Evolutionary conservation across 768 basidiomycete genomes (phyloP).

Genomic region (Mycena crocata): DNA sequence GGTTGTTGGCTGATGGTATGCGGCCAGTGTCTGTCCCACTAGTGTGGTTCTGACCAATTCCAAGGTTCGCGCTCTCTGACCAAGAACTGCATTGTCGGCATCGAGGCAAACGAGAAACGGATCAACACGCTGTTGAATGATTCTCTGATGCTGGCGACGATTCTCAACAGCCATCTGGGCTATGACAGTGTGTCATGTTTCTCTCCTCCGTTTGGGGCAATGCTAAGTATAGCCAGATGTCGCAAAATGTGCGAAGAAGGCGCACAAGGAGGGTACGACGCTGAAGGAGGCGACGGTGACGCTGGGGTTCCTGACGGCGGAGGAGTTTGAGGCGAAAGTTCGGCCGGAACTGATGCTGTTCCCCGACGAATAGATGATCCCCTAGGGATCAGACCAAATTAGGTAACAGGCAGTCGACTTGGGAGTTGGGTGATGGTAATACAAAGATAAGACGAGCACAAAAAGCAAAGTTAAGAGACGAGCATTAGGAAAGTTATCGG

Average conservation of each 20-base stretch:
- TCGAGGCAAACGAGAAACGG: constrained; percentile 95
- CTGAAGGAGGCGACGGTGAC: constrained; percentile 94
- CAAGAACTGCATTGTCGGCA: constrained; percentile 96
- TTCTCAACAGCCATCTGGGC: constrained; percentile 94
- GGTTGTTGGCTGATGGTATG: constrained; percentile 90
- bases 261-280: constrained; percentile 98
- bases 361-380: constrained; percentile 53
- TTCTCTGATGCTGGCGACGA: constrained; percentile 97
- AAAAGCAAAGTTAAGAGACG: neutral
- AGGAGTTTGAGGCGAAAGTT: constrained; percentile 96
- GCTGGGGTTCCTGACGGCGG: constrained; percentile 85
- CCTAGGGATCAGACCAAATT: neutral
- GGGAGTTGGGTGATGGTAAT: neutral
- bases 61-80: constrained; percentile 92
- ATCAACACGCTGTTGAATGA: constrained; percentile 92
- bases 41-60: constrained; percentile 25
- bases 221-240: constrained; percentile 71
- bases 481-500: constrained; percentile 32
- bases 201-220: constrained; percentile 3
- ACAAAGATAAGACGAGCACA: neutral
- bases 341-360: constrained; percentile 91
- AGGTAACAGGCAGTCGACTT: neutral
- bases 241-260: constrained; percentile 98
- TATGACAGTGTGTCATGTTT: constrained; percentile 87
- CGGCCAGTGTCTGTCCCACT: constrained; percentile 15